Conservation (phyloP, 2,329 filamentous ascomycete genomes). For the Aspergillus ochraceus region DNA sequence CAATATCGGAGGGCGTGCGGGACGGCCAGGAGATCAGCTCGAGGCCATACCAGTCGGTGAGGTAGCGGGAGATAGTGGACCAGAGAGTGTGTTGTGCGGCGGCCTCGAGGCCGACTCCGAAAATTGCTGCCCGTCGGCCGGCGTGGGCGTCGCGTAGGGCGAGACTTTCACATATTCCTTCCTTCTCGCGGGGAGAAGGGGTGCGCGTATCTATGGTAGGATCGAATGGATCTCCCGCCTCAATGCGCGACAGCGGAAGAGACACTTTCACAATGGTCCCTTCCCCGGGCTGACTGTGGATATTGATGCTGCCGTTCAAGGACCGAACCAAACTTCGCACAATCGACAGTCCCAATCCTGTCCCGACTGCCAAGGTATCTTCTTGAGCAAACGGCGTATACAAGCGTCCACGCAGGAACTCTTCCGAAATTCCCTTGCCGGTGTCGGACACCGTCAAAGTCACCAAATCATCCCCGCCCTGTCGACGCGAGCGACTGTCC, state of each 20-base stretch:
- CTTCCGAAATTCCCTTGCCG: constrained; percentile 64
- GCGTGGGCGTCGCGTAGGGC: constrained; percentile 27
- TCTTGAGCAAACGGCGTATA: constrained; percentile 64
- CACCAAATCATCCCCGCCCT: constrained; percentile 35
- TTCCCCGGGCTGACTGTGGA: constrained; percentile 53
- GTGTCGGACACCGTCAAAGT: constrained; percentile 60
- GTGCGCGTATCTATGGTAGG: constrained; percentile 17
- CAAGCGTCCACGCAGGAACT: constrained; percentile 60
- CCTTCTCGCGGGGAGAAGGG: constrained; percentile 12
- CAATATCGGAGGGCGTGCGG: constrained; percentile 30
- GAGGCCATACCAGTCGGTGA: constrained; percentile 40
- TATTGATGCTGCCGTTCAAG: constrained; percentile 59
- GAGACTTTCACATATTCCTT: constrained; percentile 23
- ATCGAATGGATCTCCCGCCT: constrained; percentile 19
- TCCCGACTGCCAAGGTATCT: constrained; percentile 53
- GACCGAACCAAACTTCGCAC: constrained; percentile 62
- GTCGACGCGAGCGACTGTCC: constrained; percentile 30
- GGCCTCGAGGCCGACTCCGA: constrained; percentile 24
- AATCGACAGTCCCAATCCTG: constrained; percentile 62
- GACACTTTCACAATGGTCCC: constrained; percentile 58
- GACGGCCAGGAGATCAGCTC: constrained; percentile 33
- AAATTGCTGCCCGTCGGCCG: constrained; percentile 30
- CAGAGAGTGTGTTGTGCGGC: constrained; percentile 23
- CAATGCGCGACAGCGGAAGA: constrained; percentile 42
- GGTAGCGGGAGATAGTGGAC: constrained; percentile 30